Conservation (phyloP, 176 grass and related monocot genomes). For the Elaeis guineensis region DNA sequence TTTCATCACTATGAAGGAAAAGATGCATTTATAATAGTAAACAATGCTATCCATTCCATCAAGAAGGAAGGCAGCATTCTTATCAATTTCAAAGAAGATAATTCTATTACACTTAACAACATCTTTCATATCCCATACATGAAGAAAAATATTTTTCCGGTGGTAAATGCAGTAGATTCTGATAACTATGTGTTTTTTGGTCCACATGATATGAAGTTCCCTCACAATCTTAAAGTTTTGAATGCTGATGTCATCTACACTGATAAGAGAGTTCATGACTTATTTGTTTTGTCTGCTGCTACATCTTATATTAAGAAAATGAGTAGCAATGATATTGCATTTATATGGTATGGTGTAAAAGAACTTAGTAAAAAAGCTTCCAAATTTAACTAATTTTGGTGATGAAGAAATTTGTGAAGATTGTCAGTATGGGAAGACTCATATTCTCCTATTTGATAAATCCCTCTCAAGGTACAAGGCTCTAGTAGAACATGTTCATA, state of each 20-base stretch:
- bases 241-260: background rate
- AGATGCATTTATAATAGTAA: no score
- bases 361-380: background rate
- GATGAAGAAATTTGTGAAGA: background rate
- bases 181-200: background rate
- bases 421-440: background rate
- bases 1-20: no score
- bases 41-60: no score
- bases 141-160: no score
- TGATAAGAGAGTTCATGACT: background rate
- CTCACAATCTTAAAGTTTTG: background rate
- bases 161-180: no score
- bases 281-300: background rate
- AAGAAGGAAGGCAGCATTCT: no score
- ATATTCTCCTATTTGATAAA: background rate
- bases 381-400: background rate
- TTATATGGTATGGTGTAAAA: background rate
- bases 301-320: background rate
- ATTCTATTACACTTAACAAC: no score
- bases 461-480: background rate
- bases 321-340: background rate
- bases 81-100: no score
- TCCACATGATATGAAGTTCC: background rate
- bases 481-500: background rate
- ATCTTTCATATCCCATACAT: no score